Base-by-base conservation (phyloP, 2,329 filamentous ascomycete species). In the Paracoccidioides lutzii region DNA sequence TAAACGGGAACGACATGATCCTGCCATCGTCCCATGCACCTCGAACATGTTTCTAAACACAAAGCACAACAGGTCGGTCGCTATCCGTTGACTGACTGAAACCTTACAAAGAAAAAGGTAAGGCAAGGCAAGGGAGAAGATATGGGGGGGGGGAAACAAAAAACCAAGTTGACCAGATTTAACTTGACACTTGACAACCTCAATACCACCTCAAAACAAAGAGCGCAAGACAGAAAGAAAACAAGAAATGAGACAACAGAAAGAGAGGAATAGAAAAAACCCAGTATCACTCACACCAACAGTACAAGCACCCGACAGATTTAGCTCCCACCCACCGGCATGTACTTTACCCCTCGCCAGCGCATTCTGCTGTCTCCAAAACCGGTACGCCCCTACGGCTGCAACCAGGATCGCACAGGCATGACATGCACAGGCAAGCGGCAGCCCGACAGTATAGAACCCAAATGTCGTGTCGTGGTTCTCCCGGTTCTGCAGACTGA, bases 401-500 rank as follows among this genome's bases (percentile, higher is more conserved):
- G 75, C 64, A 5, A 77, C 69, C 5, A 73, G 55, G 30, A 79
- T 71, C 0, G 77, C 77, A 32, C 72, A 67, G 42, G 57, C 65
- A 52, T 80, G 75, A 58, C 79, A 79, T 1, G 71, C 64, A 4
- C 66, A 69, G 3, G 75, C 71, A 4, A 89, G 68, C 0, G 85
- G 83, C 55, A 79, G 78, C 2, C 83, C 83, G 2, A 86, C 71
- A 9, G 76, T 68, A 57, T 75, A 80, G 65, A 81, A 88, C 0
- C 81, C 81, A 57, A 86, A 78, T 3, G 61, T 59, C 4, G 60
- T 55, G 9, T 71, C 68, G 2, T 69, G 67, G 41, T 71, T 62
- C 0, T 70, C 72, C 32, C 74, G 65, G 35, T 81, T 74, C 63
- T 84, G 77, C 3, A 84, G 72, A 22, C 78, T 75, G 62, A 87